Conservation (phyloP, 139 green algal species). For the Picocystis salinarum region DNA sequence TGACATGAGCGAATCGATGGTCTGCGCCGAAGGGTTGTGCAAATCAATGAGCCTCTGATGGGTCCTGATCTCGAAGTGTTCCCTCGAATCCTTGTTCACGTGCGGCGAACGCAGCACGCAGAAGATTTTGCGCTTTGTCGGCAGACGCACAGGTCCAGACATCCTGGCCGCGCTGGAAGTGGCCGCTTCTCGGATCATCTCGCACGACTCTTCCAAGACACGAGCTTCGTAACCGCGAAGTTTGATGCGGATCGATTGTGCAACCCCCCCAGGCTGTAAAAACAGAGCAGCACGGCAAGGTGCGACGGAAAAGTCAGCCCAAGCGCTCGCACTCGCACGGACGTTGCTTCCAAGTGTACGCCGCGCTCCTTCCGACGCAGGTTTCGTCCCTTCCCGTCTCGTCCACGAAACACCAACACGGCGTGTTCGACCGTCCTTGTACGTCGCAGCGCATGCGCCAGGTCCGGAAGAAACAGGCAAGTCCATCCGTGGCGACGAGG, state of each 20-base stretch:
- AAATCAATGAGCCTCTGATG: slow-evolving; percentile 61
- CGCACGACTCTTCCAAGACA: slow-evolving; percentile 31
- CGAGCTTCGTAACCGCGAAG: slow-evolving; percentile 45
- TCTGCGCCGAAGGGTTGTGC: slow-evolving; percentile 36
- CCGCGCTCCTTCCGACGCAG: too few relatives aligned
- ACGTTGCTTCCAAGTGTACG: too few relatives aligned
- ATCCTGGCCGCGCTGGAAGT: slow-evolving; percentile 37
- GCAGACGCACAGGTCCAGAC: slow-evolving; percentile 53
- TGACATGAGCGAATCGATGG: slow-evolving; percentile 60
- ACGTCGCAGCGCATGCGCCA: too few relatives aligned
- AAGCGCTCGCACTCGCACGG: too few relatives aligned
- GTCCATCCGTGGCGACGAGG: too few relatives aligned
- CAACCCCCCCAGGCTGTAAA: too few relatives aligned
- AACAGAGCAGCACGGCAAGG: too few relatives aligned
- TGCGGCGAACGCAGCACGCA: slow-evolving; percentile 58
- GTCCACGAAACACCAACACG: too few relatives aligned
- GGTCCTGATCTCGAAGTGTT: slow-evolving; percentile 71
- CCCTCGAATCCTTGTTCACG: slow-evolving; percentile 70
- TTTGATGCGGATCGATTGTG: slow-evolving; percentile 55
- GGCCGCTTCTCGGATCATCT: slow-evolving; percentile 42
- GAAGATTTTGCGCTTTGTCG: slow-evolving; percentile 35
- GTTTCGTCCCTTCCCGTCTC: too few relatives aligned
- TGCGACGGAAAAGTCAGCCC: too few relatives aligned
- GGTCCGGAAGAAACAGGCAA: too few relatives aligned
- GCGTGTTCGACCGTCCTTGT: too few relatives aligned